These are phyloP conservation scores for Ascochyta viciae-villosae DNA, from an alignment of 2,329 filamentous ascomycete species.

Conservation along the genomic window DNA sequence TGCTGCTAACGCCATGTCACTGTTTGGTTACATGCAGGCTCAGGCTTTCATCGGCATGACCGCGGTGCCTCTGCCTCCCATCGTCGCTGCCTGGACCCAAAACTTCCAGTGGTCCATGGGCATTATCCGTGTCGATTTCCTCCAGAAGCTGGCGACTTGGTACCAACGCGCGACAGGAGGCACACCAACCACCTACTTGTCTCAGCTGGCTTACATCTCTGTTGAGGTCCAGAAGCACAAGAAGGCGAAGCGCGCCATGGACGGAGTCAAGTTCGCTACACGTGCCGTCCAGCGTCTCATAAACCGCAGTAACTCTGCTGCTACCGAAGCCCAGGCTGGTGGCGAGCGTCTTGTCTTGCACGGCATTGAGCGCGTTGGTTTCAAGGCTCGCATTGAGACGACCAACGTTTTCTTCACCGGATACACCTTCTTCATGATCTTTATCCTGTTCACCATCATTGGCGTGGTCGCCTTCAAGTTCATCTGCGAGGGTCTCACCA, in stretches of 20 bases:
- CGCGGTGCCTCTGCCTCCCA: conserved; percentile 80
- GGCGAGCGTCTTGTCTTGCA: conserved; percentile 63
- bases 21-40: conserved; percentile 93
- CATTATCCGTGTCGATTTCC: conserved; percentile 84
- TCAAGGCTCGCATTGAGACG: conserved; percentile 81
- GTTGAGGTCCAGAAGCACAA: conserved; percentile 83
- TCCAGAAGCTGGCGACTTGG: conserved; percentile 91
- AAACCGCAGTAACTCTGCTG: conserved; percentile 56
- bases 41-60: conserved; percentile 91
- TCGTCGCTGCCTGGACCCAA: conserved; percentile 92
- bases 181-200: conserved; percentile 78
- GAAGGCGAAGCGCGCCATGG: conserved; percentile 56
- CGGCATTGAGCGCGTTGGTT: conserved; percentile 89
- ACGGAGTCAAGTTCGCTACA: conserved; percentile 21
- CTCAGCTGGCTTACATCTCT: conserved; percentile 75
- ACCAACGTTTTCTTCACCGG: conserved; percentile 96
- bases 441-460: conserved; percentile 76
- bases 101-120: conserved; percentile 99
- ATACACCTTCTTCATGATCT: conserved; percentile 85
- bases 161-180: conserved; percentile 94
- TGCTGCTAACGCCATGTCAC: conserved; percentile 89
- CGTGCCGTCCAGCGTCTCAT: conserved; percentile 43
- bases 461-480: conserved; percentile 81
- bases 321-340: conserved; percentile 42
- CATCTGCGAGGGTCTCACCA: conserved; percentile 76